A percentile compares a stretch with the other conserved stretches of the same genome.
Conservation (phyloP, 495 filamentous ascomycete genomes). For the Usnea hakonensis region DNA sequence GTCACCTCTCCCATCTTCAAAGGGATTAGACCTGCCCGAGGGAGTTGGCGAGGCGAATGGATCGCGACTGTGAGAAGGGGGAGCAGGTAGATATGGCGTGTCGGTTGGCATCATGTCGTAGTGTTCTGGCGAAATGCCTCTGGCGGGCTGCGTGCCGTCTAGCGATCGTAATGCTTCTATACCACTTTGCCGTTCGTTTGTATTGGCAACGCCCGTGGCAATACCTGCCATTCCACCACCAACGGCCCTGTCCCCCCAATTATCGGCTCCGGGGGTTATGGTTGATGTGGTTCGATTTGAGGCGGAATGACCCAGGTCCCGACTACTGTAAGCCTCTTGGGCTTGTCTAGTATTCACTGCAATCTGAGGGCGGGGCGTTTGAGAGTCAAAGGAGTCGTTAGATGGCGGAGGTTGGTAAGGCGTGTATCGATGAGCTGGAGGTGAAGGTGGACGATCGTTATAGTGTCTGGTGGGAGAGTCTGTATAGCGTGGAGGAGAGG, state of each 20-base stretch:
- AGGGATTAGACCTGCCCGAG: slow-evolving; percentile 21
- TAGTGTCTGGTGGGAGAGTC: slow-evolving; percentile 25
- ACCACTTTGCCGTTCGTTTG: slow-evolving; percentile 64
- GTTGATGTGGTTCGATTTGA: slow-evolving; percentile 40
- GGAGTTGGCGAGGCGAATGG: slow-evolving; percentile 37
- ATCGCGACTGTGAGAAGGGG: slow-evolving; percentile 28
- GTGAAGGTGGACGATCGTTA: slow-evolving; percentile 21
- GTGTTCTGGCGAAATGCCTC: slow-evolving; percentile 40
- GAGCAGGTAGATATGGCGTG: slow-evolving; percentile 38
- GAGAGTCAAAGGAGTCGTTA: slow-evolving; percentile 20
- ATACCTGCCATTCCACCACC: slow-evolving; percentile 75
- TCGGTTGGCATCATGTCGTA: slow-evolving; percentile 39
- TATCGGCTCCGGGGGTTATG: slow-evolving; percentile 67
- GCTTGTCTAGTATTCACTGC: slow-evolving; percentile 15
- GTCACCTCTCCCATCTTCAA: slow-evolving; percentile 24
- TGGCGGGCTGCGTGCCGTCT: slow-evolving; percentile 32
- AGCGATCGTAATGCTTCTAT: slow-evolving; percentile 55
- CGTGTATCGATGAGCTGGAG: slow-evolving; percentile 15
- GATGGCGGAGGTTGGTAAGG: slow-evolving; percentile 17
- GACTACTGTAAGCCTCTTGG: slow-evolving; percentile 19
- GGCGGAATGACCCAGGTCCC: slow-evolving; percentile 24
- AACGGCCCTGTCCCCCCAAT: slow-evolving; percentile 59
- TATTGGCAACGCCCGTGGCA: slow-evolving; percentile 64
- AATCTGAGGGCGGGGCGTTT: slow-evolving; percentile 10
- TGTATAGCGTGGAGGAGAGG: slow-evolving; percentile 21